A percentile compares a stretch with the other conserved stretches of the same genome.
phyloP scores from a whole-genome alignment of 345 rosid genomes.

The Brassica rapa region DNA sequence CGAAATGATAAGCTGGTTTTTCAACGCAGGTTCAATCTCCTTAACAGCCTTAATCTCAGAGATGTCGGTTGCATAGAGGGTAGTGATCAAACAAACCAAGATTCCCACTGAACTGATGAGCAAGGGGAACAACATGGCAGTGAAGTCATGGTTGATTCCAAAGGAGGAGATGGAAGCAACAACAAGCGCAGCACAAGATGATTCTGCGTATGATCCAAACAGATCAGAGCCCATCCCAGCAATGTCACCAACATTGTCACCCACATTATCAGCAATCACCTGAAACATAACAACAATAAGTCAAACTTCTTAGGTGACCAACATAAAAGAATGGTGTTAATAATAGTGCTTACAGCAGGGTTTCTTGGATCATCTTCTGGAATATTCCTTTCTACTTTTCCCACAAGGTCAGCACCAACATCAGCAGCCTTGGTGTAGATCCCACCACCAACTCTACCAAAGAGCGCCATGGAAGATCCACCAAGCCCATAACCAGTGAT shows the following conservation, averaged over 20 bases:
- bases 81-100: conserved; percentile 67
- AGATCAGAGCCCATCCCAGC: conserved; percentile 88
- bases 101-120: conserved; percentile 66
- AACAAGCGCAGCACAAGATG: conserved; percentile 77
- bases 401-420: conserved; percentile 82
- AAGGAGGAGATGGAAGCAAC: conserved; percentile 79
- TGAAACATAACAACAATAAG: conserved; percentile 26
- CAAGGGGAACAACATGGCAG: conserved; percentile 63
- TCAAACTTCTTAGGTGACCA: not conserved
- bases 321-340: not conserved
- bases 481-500: conserved; percentile 79
- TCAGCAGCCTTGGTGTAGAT: conserved; percentile 77
- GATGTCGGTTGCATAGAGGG: conserved; percentile 69
- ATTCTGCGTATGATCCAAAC: conserved; percentile 70
- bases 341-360: conserved; percentile 60
- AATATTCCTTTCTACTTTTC: conserved; percentile 73
- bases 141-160: conserved; percentile 67
- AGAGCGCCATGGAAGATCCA: conserved; percentile 80
- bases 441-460: conserved; percentile 79
- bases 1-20: conserved; percentile 71
- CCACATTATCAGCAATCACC: conserved; percentile 80
- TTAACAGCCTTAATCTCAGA: conserved; percentile 66
- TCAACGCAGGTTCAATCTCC: conserved; percentile 66
- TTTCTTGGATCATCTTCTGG: conserved; percentile 81
- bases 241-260: conserved; percentile 77